phyloP scores from a whole-genome alignment of 148 eudicot genomes.

The Pharnaceum exiguum region DNA sequence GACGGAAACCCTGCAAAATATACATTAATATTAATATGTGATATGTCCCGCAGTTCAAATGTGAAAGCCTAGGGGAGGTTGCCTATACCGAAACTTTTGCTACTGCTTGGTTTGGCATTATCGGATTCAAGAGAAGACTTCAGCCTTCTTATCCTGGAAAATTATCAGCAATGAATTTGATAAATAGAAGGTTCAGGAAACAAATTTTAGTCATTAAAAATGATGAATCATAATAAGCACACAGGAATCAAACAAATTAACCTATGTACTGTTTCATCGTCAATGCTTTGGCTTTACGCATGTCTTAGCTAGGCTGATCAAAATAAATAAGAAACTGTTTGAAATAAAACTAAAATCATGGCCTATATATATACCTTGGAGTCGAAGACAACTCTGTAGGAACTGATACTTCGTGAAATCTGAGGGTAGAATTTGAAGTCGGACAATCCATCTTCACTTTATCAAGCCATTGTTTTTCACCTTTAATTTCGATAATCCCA shows the following conservation, averaged over 20 bases:
- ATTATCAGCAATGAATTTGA: background rate
- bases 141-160: slow-evolving; percentile 16
- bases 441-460: slow-evolving; percentile 5
- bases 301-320: too few relatives aligned
- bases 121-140: slow-evolving; percentile 3
- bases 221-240: background rate
- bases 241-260: background rate
- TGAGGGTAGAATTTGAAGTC: slow-evolving; percentile 12
- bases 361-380: slow-evolving; percentile 8
- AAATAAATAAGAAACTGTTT: background rate
- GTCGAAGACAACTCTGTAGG: slow-evolving; percentile 20
- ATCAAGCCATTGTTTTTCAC: slow-evolving; percentile 17
- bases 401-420: slow-evolving; percentile 9
- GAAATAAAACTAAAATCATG: background rate
- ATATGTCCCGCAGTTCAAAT: background rate
- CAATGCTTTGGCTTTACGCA: too few relatives aligned
- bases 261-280: background rate
- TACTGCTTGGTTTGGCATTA: background rate
- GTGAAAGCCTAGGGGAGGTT: background rate
- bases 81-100: slow-evolving; percentile 14
- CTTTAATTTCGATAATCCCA: slow-evolving; percentile 19
- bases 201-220: background rate
- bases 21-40: background rate
- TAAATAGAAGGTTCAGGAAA: background rate
- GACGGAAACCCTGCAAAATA: slow-evolving; percentile 6